Conservation (phyloP, 352 stramenopile species). For the Thalassiosira livingstoniorum region DNA sequence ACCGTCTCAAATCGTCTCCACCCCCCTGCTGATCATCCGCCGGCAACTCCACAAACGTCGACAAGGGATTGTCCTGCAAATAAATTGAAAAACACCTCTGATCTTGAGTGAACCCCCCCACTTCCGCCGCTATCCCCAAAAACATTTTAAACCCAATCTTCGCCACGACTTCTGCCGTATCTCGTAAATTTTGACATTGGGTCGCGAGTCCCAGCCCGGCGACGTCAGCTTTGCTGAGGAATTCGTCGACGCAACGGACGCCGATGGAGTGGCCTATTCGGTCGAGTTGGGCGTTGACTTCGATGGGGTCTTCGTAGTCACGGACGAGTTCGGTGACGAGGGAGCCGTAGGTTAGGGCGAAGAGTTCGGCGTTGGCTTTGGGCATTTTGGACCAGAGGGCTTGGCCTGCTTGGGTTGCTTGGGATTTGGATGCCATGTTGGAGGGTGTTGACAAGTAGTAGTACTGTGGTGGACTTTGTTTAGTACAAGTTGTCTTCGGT, state of each 20-base stretch:
- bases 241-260: slow-evolving; percentile 97
- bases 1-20: slow-evolving; percentile 63
- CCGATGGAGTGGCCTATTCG: slow-evolving; percentile 98
- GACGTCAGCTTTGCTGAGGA: slow-evolving; percentile 93
- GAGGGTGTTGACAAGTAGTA: too few species aligned
- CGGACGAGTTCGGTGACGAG: slow-evolving; percentile 96
- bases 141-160: slow-evolving; percentile 99
- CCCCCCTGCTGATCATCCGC: slow-evolving; percentile 48
- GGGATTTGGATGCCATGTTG: slow-evolving; percentile 70
- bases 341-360: slow-evolving; percentile 97
- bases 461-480: too few species aligned
- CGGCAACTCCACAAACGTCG: slow-evolving; percentile 84
- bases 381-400: slow-evolving; percentile 92
- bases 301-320: slow-evolving; percentile 94
- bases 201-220: slow-evolving; percentile 50
- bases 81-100: slow-evolving; percentile 91
- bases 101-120: slow-evolving; percentile 90
- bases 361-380: slow-evolving; percentile 98
- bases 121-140: slow-evolving; percentile 93
- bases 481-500: too few species aligned
- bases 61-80: slow-evolving; percentile 96
- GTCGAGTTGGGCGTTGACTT: slow-evolving; percentile 94
- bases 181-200: slow-evolving; percentile 90
- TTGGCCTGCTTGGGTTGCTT: slow-evolving; percentile 60
- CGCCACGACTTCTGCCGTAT: slow-evolving; percentile 94